Percentiles rank a stretch among this genome's conserved stretches.
Conservation (phyloP, 129 eudicot species). For the Escallonia herrerae region DNA sequence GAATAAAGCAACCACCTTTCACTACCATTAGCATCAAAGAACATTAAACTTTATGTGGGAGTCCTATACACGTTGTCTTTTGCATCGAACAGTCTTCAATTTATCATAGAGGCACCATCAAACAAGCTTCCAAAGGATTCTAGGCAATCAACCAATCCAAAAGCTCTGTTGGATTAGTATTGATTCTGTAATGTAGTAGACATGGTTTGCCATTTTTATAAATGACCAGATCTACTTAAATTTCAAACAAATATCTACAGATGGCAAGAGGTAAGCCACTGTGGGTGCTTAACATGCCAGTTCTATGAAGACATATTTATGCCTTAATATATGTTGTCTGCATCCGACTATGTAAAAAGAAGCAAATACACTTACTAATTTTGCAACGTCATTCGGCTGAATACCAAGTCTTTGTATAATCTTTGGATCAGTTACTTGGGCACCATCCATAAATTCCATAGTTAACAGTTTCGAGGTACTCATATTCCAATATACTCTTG, state of each 20-base stretch:
- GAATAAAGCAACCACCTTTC: neutral
- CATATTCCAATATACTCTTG: conserved; percentile 62
- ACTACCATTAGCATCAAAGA: too few species aligned
- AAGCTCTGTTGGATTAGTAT: too few species aligned
- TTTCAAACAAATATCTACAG: neutral
- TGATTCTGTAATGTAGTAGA: too few species aligned
- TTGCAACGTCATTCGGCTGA: conserved; percentile 66
- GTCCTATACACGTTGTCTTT: too few species aligned
- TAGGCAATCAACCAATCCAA: too few species aligned
- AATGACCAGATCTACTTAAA: neutral
- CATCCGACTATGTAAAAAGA: too few species aligned
- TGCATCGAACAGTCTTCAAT: too few species aligned
- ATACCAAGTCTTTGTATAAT: conserved; percentile 55
- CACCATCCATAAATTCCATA: conserved; percentile 88
- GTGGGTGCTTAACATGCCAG: neutral
- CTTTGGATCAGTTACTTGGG: conserved; percentile 60
- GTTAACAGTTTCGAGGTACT: conserved; percentile 83
- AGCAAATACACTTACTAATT: conserved; percentile 47
- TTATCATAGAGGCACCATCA: too few species aligned
- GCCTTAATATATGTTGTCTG: neutral
- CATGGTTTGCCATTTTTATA: too few species aligned
- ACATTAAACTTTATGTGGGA: too few species aligned
- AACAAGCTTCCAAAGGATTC: too few species aligned
- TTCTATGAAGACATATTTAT: neutral
- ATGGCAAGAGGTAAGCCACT: neutral